Conservation (phyloP, 2,329 filamentous ascomycete genomes). For the Phoma sp. region DNA sequence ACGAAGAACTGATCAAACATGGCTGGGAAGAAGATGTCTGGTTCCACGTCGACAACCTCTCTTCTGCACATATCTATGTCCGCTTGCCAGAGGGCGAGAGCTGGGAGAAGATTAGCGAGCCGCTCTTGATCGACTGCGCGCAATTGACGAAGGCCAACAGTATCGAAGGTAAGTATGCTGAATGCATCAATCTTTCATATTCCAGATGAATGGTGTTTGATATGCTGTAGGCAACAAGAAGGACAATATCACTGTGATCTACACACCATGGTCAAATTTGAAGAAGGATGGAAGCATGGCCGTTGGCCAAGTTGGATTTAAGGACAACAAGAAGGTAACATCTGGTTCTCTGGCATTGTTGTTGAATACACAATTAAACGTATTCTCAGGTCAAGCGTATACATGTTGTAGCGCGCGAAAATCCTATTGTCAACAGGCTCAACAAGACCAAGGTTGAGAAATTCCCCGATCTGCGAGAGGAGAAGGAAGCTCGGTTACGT, state of each 20-base stretch:
- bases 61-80: constrained; percentile 94
- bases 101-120: constrained; percentile 81
- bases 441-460: constrained; percentile 95
- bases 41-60: constrained; percentile 99
- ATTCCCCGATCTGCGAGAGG: constrained; percentile 80
- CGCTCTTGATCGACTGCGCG: constrained; percentile 84
- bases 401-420: constrained; percentile 80
- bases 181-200: no score
- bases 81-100: constrained; percentile 77
- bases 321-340: constrained; percentile 74
- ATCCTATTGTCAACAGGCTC: constrained; percentile 91
- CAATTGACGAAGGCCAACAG: constrained; percentile 99
- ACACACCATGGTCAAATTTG: constrained; percentile 96
- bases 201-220: neutral
- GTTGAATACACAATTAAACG: neutral
- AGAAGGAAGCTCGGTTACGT: constrained; percentile 77
- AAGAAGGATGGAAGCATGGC: constrained; percentile 97
- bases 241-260: constrained; percentile 94
- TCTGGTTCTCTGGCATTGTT: neutral
- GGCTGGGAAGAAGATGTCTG: constrained; percentile 96
- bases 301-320: constrained; percentile 91
- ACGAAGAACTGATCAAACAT: constrained; percentile 94
- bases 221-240: constrained; percentile 83
- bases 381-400: constrained; percentile 72
- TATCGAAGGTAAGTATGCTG: constrained; percentile 71